A percentile compares a stretch with the other conserved stretches of the same genome.
Evolutionary conservation across 441 rosid species (phyloP).

Genomic region (Oxalis stricta): DNA sequence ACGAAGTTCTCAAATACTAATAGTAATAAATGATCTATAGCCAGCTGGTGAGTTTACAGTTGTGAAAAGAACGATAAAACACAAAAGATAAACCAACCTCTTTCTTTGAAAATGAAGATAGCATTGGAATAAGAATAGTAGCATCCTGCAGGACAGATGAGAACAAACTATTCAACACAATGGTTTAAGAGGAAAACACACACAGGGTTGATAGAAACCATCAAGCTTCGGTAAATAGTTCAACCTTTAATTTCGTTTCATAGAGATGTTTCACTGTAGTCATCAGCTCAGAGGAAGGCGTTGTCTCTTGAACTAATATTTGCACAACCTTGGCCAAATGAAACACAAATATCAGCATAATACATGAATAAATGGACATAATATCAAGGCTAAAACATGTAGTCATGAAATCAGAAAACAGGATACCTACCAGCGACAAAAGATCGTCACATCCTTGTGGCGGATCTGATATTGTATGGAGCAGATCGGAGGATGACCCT

Average conservation of each 20-base stretch:
- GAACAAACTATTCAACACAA: neutral
- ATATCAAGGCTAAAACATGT: slow-evolving; percentile 5
- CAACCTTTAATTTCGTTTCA: slow-evolving; percentile 92
- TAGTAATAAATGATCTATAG: too few species aligned
- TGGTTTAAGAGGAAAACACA: neutral
- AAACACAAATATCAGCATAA: slow-evolving; percentile 18
- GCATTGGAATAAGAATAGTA: slow-evolving; percentile 87
- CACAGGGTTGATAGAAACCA: too few species aligned
- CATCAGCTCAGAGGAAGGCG: slow-evolving; percentile 71
- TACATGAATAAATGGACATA: slow-evolving; percentile 8
- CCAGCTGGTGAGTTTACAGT: neutral
- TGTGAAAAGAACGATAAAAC: slow-evolving; percentile 1
- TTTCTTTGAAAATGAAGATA: slow-evolving; percentile 83
- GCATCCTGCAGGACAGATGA: slow-evolving; percentile 64
- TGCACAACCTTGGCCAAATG: slow-evolving; percentile 65
- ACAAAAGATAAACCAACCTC: slow-evolving; percentile 42
- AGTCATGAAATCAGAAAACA: slow-evolving; percentile 9
- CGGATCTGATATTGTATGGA: slow-evolving; percentile 79
- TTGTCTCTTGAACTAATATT: slow-evolving; percentile 77
- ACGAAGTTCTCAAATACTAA: too few species aligned
- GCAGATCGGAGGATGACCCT: slow-evolving; percentile 79
- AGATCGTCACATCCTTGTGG: slow-evolving; percentile 99
- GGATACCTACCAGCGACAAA: slow-evolving; percentile 55
- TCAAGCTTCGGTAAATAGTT: slow-evolving; percentile 3
- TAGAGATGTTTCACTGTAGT: slow-evolving; percentile 89